phyloP scores from a whole-genome alignment of 164 flowering plant genomes.

The Vitis labrusca region DNA sequence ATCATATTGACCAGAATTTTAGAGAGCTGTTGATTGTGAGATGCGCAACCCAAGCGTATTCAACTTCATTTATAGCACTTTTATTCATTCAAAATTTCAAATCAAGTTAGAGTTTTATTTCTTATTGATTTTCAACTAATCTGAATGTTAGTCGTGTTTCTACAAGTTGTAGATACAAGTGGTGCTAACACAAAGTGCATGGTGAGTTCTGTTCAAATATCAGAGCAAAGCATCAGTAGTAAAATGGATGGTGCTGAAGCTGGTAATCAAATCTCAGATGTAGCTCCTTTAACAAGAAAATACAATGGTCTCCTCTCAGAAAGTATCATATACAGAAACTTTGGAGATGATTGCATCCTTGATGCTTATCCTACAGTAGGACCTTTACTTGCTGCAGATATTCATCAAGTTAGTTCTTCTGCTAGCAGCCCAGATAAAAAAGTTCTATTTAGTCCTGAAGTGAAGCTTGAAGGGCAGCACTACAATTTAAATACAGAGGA shows the following conservation, averaged over 20 bases:
- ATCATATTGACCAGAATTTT: neutral
- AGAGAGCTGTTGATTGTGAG: neutral
- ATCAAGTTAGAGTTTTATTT: neutral
- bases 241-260: slow-evolving; percentile 10
- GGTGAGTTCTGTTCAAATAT: slow-evolving; percentile 13
- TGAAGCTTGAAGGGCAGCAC: slow-evolving; percentile 14
- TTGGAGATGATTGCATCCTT: slow-evolving; percentile 19
- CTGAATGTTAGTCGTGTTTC: neutral
- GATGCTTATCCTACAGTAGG: slow-evolving; percentile 21
- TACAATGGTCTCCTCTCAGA: slow-evolving; percentile 35
- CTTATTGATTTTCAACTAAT: neutral
- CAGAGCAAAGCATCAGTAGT: slow-evolving; percentile 17
- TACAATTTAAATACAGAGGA: slow-evolving; percentile 10
- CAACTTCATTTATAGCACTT: no score
- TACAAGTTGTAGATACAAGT: slow-evolving; percentile 4
- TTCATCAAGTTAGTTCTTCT: slow-evolving; percentile 14
- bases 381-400: slow-evolving; percentile 12
- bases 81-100: neutral
- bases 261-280: slow-evolving; percentile 10
- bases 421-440: slow-evolving; percentile 11
- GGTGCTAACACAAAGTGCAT: slow-evolving; percentile 1
- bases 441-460: slow-evolving; percentile 13
- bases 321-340: slow-evolving; percentile 43
- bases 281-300: slow-evolving; percentile 11
- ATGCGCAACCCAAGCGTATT: neutral